Conservation (phyloP, 2,329 filamentous ascomycete species). For the Fusarium pseudograminearum region DNA sequence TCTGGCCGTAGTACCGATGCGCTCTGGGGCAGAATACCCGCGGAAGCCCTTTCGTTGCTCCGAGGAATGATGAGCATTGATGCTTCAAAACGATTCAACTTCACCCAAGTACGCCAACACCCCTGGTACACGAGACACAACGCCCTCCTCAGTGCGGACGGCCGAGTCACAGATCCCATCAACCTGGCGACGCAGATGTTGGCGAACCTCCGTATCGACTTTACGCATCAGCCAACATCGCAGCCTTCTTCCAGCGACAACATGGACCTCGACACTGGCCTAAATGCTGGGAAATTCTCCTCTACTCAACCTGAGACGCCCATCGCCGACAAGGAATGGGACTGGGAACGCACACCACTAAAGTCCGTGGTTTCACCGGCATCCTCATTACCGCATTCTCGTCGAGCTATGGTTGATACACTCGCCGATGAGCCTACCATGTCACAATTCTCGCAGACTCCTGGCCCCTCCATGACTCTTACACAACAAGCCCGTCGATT, state of each 20-base stretch:
- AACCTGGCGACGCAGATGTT: slow-evolving; percentile 95
- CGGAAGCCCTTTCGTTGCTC: slow-evolving; percentile 81
- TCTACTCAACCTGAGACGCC: slow-evolving; percentile 89
- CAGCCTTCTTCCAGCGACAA: slow-evolving; percentile 59
- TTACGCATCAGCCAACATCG: slow-evolving; percentile 74
- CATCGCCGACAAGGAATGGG: slow-evolving; percentile 79
- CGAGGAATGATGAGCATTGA: slow-evolving; percentile 94
- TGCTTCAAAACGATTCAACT: slow-evolving; percentile 79
- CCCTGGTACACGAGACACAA: slow-evolving; percentile 94
- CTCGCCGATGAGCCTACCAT: slow-evolving; percentile 88
- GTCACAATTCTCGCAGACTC: slow-evolving; percentile 85
- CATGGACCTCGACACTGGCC: slow-evolving; percentile 76
- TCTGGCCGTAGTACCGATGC: slow-evolving; percentile 86
- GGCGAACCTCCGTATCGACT: slow-evolving; percentile 89
- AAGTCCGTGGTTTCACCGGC: slow-evolving; percentile 62
- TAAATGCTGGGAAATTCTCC: slow-evolving; percentile 67
- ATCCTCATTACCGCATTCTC: slow-evolving; percentile 52
- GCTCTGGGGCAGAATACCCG: slow-evolving; percentile 83
- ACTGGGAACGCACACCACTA: slow-evolving; percentile 83
- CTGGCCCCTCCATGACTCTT: slow-evolving; percentile 81
- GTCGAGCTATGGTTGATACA: slow-evolving; percentile 66
- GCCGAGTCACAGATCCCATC: slow-evolving; percentile 81
- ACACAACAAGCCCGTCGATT: slow-evolving; percentile 92
- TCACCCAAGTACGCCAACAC: slow-evolving; percentile 87
- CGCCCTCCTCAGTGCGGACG: slow-evolving; percentile 77